phyloP scores from a whole-genome alignment of 2,329 filamentous ascomycete genomes.

The Xylaria sp. region DNA sequence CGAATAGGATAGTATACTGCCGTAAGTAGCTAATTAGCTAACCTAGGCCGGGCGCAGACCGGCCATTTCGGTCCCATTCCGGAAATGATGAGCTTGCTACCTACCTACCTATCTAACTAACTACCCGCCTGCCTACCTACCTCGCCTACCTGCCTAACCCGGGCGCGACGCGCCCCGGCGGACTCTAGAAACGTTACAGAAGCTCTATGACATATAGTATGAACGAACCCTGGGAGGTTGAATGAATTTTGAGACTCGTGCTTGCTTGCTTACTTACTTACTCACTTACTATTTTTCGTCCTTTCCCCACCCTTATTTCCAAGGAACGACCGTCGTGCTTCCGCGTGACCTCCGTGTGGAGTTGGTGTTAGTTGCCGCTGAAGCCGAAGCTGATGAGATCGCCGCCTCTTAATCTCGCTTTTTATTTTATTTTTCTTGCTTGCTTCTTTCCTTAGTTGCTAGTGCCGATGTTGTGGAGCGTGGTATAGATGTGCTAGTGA shows the following conservation, averaged over 20 bases:
- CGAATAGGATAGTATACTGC: too few relatives aligned
- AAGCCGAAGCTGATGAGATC: constrained; percentile 34
- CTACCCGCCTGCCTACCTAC: neutral
- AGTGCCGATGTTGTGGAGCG: neutral
- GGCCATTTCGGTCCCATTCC: constrained; percentile 2
- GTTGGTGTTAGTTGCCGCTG: neutral
- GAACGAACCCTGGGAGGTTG: neutral
- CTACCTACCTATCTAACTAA: neutral
- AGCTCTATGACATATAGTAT: constrained; percentile 5
- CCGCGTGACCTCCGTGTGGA: constrained; percentile 11
- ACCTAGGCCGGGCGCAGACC: neutral
- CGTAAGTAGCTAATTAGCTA: neutral
- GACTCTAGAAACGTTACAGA: constrained; percentile 1
- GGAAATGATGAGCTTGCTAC: constrained; percentile 8
- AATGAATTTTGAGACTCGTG: neutral
- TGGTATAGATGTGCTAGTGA: too few relatives aligned
- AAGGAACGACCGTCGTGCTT: neutral
- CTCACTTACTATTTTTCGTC: neutral
- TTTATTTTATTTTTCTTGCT: neutral
- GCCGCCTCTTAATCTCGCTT: constrained; percentile 28
- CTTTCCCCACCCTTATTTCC: neutral
- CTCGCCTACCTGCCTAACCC: too few relatives aligned
- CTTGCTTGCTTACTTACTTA: neutral
- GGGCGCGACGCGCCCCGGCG: neutral
- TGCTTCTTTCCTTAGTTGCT: neutral